Evolutionary conservation across 2,329 filamentous ascomycete genomes (phyloP), one percentile per base, ranked within the genome.

Genomic region (Stachybotrys chartarum): DNA sequence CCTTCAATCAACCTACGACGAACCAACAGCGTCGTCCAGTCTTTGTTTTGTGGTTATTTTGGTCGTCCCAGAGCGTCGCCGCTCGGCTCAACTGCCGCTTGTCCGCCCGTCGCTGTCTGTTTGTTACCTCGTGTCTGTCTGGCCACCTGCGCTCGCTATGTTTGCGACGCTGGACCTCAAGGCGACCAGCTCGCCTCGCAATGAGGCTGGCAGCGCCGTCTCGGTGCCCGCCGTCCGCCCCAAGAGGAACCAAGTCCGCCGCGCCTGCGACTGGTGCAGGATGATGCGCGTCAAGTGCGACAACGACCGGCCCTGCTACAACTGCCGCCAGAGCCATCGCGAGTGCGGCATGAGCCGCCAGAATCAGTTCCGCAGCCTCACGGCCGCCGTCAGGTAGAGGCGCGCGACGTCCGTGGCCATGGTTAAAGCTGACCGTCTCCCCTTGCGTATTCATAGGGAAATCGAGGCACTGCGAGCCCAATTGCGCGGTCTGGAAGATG

Each of bases 241-340:
- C n/a, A 67, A 67, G 53, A 58, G 66, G 48, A 63, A 60, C 39
- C 66, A 67, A 16, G 66, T 68, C 53, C 64, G 66, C 3, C 57
- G 66, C 3, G 66, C 66, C 7, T 68, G 66, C 52, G 66, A 67
- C 55, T 67, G 65, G 65, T 68, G 66, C 58, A 66, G 64, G 11
- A 59, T 66, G 17, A 61, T 60, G 6, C 59, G 66, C 30, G 62
- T 67, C 48, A 68, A 67, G 31, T 68, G 66, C 54, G 66, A 68
- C 52, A 60, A 62, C 6, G 59, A 61, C 3, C 45, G 64, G n/a
- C 65, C 65, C 2, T 67, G 65, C 57, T 57, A 60, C 10, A 65
- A 60, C 30, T 65, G 63, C 53, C 65, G 61, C 17, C 58, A 64
- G 18, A 58, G 62, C 3, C 61, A 60, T 45, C 59, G 62, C 5